These are phyloP conservation scores for Escallonia herrerae DNA, from an alignment of 129 eudicot genomes.

Conservation along the genomic window DNA sequence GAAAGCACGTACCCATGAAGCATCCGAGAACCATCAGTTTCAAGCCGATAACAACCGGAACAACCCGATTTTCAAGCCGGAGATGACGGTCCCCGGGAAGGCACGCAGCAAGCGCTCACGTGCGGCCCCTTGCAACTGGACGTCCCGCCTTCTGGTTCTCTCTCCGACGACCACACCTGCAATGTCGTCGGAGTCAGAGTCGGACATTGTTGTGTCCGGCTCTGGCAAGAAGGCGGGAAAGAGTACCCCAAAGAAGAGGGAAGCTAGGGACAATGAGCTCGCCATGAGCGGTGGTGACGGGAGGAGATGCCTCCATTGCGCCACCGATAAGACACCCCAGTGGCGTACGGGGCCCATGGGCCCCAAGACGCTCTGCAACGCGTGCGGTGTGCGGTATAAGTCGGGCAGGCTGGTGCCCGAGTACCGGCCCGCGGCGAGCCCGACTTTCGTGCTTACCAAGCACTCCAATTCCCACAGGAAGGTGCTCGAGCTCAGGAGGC, in stretches of 20 bases:
- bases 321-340: slow-evolving; percentile 93
- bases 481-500: slow-evolving; percentile 80
- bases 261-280: slow-evolving; percentile 16
- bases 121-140: slow-evolving; percentile 72
- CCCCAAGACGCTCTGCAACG: slow-evolving; percentile 88
- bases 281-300: slow-evolving; percentile 26
- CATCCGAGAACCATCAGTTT: slow-evolving; percentile 27
- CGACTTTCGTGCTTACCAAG: slow-evolving; percentile 69
- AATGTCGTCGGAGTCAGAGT: slow-evolving; percentile 37
- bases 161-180: slow-evolving; percentile 13
- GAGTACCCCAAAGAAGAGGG: slow-evolving; percentile 38
- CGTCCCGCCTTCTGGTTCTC: slow-evolving; percentile 57
- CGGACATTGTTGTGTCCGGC: slow-evolving; percentile 27
- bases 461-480: slow-evolving; percentile 94
- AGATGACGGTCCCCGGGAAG: slow-evolving; percentile 62
- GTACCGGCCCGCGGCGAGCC: slow-evolving; percentile 93
- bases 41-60: slow-evolving; percentile 25
- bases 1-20: slow-evolving; percentile 31
- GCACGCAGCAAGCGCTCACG: slow-evolving; percentile 95
- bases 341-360: slow-evolving; percentile 98
- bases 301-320: slow-evolving; percentile 78
- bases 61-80: slow-evolving; percentile 31
- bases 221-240: slow-evolving; percentile 29
- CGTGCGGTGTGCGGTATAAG: slow-evolving; percentile 88
- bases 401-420: slow-evolving; percentile 91